phyloP scores from a whole-genome alignment of 352 stramenopile species.

The Hyaloperonospora arabidopsidis region DNA sequence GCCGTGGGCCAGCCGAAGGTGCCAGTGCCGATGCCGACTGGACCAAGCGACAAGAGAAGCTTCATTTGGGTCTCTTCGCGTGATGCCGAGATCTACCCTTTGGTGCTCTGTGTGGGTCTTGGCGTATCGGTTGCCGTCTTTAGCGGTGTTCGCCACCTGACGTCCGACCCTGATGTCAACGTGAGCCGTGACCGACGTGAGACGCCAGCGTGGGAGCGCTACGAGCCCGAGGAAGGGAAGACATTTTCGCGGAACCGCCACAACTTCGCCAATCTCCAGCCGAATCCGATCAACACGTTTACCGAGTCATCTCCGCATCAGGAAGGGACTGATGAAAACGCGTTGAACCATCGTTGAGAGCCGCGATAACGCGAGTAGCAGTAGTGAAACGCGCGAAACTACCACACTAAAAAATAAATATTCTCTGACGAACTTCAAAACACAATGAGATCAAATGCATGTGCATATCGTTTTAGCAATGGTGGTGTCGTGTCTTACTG shows the following conservation, averaged over 20 bases:
- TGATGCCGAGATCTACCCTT: constrained; percentile 27
- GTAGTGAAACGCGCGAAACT: too few species aligned
- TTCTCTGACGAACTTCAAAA: too few species aligned
- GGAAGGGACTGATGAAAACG: constrained; percentile 10
- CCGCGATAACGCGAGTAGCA: too few species aligned
- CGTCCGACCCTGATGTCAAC: constrained; percentile 30
- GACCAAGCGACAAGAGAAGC: constrained; percentile 11
- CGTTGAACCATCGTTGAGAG: constrained; percentile 8
- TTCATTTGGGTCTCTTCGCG: constrained; percentile 26
- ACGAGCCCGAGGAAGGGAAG: constrained; percentile 22
- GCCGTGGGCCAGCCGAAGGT: constrained; percentile 19
- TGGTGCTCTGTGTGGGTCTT: constrained; percentile 25
- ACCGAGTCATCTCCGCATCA: constrained; percentile 16
- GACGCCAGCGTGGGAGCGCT: constrained; percentile 27
- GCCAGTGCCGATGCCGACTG: constrained; percentile 18
- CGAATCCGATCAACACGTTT: constrained; percentile 30
- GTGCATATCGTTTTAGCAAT: too few species aligned
- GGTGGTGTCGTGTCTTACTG: too few species aligned
- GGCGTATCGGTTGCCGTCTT: constrained; percentile 17
- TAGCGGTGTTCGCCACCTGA: constrained; percentile 17
- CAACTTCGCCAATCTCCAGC: constrained; percentile 25
- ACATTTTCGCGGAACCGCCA: constrained; percentile 22
- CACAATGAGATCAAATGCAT: too few species aligned
- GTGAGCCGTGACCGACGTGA: constrained; percentile 22
- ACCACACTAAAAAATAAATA: too few species aligned